Percentiles rank a stretch among this genome's conserved stretches.
Conservation (phyloP, 768 basidiomycete genomes). For the Phanerochaete carnosa region DNA sequence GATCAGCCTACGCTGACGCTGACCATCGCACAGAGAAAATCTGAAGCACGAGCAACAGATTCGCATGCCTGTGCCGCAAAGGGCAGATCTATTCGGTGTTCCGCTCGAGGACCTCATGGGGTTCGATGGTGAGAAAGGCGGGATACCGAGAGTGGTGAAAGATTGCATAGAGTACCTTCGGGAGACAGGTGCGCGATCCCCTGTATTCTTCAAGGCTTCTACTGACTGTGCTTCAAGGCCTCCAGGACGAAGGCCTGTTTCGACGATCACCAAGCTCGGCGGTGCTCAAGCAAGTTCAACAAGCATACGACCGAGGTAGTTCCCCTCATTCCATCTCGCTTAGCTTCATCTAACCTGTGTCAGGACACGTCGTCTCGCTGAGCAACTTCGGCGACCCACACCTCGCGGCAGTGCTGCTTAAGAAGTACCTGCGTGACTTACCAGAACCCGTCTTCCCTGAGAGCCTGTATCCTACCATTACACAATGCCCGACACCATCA, state of each 20-base stretch:
- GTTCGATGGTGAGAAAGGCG: slow-evolving; percentile 75
- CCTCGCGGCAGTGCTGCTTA: slow-evolving; percentile 80
- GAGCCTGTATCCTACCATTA: slow-evolving; percentile 58
- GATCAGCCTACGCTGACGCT: background rate
- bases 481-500: slow-evolving; percentile 60
- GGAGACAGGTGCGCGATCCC: slow-evolving; percentile 39
- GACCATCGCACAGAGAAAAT: slow-evolving; percentile 58
- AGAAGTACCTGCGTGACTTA: slow-evolving; percentile 81
- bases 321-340: background rate
- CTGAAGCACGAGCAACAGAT: slow-evolving; percentile 70
- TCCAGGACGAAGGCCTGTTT: slow-evolving; percentile 79
- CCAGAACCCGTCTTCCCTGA: slow-evolving; percentile 80
- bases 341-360: slow-evolving; percentile 4
- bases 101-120: slow-evolving; percentile 85
- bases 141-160: slow-evolving; percentile 75
- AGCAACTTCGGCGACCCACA: slow-evolving; percentile 74
- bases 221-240: slow-evolving; percentile 26
- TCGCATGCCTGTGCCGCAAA: slow-evolving; percentile 55
- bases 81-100: slow-evolving; percentile 73
- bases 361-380: slow-evolving; percentile 77
- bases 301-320: slow-evolving; percentile 80
- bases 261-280: slow-evolving; percentile 74
- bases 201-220: background rate
- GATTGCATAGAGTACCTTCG: slow-evolving; percentile 73
- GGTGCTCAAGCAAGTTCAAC: slow-evolving; percentile 68